These are phyloP conservation scores for Aspergillus transmontanensis DNA, from an alignment of 2,329 filamentous ascomycete genomes.

Conservation along the genomic window DNA sequence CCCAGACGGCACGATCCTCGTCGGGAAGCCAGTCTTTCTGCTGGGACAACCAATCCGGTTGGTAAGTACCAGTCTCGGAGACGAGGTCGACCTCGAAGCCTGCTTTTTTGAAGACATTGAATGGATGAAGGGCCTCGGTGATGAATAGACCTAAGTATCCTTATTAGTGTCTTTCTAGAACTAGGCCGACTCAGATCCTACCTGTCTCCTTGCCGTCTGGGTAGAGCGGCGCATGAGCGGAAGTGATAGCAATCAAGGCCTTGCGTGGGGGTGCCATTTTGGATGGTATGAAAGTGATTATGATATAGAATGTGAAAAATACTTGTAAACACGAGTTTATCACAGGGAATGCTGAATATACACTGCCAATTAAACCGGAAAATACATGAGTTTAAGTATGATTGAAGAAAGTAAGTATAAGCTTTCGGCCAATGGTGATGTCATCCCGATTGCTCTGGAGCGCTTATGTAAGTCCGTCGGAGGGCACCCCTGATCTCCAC, in stretches of 20 bases:
- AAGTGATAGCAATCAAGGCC: conserved; percentile 8
- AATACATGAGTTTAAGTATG: neutral
- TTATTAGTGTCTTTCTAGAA: neutral
- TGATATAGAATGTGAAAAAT: neutral
- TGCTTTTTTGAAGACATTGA: conserved; percentile 22
- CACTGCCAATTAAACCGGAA: neutral
- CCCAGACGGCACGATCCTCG: conserved; percentile 36
- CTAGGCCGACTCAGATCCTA: neutral
- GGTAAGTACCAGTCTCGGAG: conserved; percentile 42
- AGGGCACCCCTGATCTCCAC: neutral
- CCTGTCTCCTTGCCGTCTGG: conserved; percentile 10
- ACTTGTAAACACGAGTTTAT: neutral
- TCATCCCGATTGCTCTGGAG: neutral
- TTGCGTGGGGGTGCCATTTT: conserved; percentile 3
- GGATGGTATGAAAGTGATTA: neutral
- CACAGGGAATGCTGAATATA: neutral
- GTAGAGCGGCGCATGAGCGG: conserved; percentile 9
- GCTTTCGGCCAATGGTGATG: neutral
- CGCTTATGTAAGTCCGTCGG: neutral
- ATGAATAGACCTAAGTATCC: conserved; percentile 2
- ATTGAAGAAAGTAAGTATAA: neutral
- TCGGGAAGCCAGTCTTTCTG: conserved; percentile 37
- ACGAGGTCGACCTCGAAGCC: conserved; percentile 46
- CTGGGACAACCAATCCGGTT: conserved; percentile 38
- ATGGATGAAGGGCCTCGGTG: conserved; percentile 10